A percentile compares a stretch with the other conserved stretches of the same genome.
These are phyloP conservation scores for Drosera capensis DNA, from an alignment of 148 eudicot genomes.

Conservation along the genomic window DNA sequence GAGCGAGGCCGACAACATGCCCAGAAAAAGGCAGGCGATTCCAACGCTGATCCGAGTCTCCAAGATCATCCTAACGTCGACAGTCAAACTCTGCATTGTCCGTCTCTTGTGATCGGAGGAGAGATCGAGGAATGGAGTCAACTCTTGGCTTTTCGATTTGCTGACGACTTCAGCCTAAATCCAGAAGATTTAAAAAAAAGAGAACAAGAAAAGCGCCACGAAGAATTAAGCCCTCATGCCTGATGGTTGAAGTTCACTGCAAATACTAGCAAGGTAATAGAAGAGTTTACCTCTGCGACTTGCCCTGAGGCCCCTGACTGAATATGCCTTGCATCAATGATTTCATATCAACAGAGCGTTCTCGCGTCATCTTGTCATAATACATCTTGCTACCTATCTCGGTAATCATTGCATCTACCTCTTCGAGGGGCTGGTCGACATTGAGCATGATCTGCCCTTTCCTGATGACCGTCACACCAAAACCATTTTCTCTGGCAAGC, in stretches of 20 bases:
- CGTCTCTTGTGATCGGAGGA: too few species aligned
- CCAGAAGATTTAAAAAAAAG: too few species aligned
- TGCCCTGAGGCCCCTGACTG: slow-evolving; percentile 40
- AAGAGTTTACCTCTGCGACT: slow-evolving; percentile 42
- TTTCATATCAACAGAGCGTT: slow-evolving; percentile 48
- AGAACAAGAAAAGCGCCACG: neutral
- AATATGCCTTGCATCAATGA: slow-evolving; percentile 64
- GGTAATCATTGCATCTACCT: slow-evolving; percentile 57
- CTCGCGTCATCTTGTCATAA: slow-evolving; percentile 65
- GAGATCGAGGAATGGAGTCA: too few species aligned
- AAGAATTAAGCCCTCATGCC: neutral
- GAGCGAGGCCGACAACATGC: too few species aligned
- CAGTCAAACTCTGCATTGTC: too few species aligned
- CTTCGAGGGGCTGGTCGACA: slow-evolving; percentile 78
- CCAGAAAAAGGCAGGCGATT: too few species aligned
- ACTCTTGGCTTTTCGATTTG: too few species aligned
- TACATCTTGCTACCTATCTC: slow-evolving; percentile 87
- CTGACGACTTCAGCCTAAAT: too few species aligned
- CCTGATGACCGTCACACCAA: slow-evolving; percentile 68
- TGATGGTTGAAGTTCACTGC: too few species aligned
- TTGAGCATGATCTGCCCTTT: slow-evolving; percentile 68
- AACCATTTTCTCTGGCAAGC: slow-evolving; percentile 72
- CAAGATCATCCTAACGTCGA: too few species aligned
- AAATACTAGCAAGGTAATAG: too few species aligned
- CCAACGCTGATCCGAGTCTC: too few species aligned